Evolutionary conservation across 148 eudicot species (phyloP), one percentile per base, ranked within the genome.

Genomic region (Vaccinium vitisidaea): DNA sequence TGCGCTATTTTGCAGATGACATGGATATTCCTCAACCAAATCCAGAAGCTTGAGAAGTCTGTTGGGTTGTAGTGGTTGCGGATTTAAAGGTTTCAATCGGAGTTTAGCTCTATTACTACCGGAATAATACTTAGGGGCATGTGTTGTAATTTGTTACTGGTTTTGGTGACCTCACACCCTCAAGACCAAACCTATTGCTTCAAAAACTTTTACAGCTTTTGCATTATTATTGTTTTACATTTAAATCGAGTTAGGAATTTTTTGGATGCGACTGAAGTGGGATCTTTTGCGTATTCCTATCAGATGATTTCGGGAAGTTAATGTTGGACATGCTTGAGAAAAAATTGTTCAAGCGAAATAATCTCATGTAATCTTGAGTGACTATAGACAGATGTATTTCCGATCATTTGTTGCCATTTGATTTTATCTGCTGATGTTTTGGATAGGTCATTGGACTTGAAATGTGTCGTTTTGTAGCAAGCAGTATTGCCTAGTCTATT

Each of bases 1-100:
- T 84, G 58, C 81, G 21, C 54, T 30, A 5, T 67, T 54, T 58
- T 87, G 91, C 96, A 95, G 98, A 88, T 95, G 95, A 95, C 98
- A 19, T 92, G 92, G 96, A 93, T 94, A 81, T 95, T 95, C 95
- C 94, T 94, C 83, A 94, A 95, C 91, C 94, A 93, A 90, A 90
- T 95, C 82, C 92, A 93, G 84, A 95, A 95, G 90, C 30, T 95
- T 67, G 92, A 95, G 92, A 86, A 86, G 84, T 46, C 86, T 1
- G 83, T 81, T 54, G 98, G 98, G 61, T 81, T 94, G 63, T 95
- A 91, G 87, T 36, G 67, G 59, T 63, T 13, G 73, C 65, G 49
- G 83, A 15, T 8, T 76, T 76, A 76, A 80, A 82, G 77, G 69
- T 77, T 80, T 59, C 36, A 15, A 43, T 39, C 55, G 18, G 79